phyloP scores from a whole-genome alignment of 139 green algal genomes.

The Asterochloris erici region DNA sequence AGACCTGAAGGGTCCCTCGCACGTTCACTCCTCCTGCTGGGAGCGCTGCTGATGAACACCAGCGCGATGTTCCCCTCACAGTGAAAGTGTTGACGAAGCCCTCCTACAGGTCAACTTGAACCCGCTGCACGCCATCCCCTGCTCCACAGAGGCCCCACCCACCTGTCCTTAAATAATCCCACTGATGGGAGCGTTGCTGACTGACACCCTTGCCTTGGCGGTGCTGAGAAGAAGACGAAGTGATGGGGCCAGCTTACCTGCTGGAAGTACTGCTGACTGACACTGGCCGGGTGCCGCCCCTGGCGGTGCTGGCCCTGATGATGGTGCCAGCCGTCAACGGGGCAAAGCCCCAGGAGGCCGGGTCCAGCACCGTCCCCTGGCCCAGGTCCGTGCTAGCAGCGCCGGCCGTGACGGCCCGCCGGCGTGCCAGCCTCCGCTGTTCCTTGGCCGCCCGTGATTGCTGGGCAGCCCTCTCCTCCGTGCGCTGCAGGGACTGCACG shows the following conservation, averaged over 20 bases:
- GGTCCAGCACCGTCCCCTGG: not conserved
- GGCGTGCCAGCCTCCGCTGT: not conserved
- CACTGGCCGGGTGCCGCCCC: not conserved
- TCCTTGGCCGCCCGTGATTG: not conserved
- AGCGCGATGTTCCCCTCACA: too few species aligned
- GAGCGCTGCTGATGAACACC: too few species aligned
- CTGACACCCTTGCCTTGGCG: too few species aligned
- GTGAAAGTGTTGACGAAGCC: too few species aligned
- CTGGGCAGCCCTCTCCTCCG: not conserved
- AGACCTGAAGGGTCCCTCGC: too few species aligned
- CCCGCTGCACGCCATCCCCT: too few species aligned
- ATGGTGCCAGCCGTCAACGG: slow-evolving; percentile 5
- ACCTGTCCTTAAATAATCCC: not conserved
- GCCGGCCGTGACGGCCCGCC: not conserved
- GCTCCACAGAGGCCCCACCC: not conserved
- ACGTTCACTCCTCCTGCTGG: too few species aligned
- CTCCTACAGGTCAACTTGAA: too few species aligned
- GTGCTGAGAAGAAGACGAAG: not conserved
- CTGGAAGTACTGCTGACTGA: not conserved
- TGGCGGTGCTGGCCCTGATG: not conserved
- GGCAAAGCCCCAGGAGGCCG: not conserved
- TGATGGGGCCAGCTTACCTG: not conserved
- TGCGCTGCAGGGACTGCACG: slow-evolving; percentile 16
- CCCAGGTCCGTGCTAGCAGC: not conserved
- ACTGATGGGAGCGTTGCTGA: not conserved